phyloP scores from a whole-genome alignment of 352 stramenopile genomes.

The Pythium aphanidermatum region DNA sequence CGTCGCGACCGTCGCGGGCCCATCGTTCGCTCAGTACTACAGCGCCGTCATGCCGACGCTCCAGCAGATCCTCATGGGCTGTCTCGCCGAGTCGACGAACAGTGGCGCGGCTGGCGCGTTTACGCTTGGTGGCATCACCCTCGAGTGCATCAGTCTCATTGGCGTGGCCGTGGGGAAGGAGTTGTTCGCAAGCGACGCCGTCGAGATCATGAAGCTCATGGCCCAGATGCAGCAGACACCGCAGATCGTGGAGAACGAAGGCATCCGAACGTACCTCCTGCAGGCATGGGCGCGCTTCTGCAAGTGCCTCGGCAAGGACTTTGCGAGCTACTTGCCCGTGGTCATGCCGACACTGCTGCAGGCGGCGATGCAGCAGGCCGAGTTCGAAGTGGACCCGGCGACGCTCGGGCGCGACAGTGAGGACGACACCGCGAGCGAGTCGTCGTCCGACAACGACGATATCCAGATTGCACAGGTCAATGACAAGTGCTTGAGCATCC shows the following conservation, averaged over 20 bases:
- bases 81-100: slow-evolving; percentile 49
- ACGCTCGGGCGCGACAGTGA: slow-evolving; percentile 49
- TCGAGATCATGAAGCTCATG: slow-evolving; percentile 82
- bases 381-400: slow-evolving; percentile 74
- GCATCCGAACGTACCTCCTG: slow-evolving; percentile 76
- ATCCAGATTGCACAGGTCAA: slow-evolving; percentile 83
- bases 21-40: slow-evolving; percentile 72
- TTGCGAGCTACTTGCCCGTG: slow-evolving; percentile 69
- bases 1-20: slow-evolving; percentile 56
- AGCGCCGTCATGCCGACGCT: slow-evolving; percentile 63
- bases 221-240: slow-evolving; percentile 80
- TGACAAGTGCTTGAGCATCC: slow-evolving; percentile 76
- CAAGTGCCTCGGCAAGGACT: slow-evolving; percentile 69
- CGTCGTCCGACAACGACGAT: slow-evolving; percentile 51
- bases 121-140: slow-evolving; percentile 77
- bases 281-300: slow-evolving; percentile 76
- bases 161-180: slow-evolving; percentile 69
- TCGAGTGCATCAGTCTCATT: slow-evolving; percentile 81
- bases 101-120: slow-evolving; percentile 39
- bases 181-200: slow-evolving; percentile 58
- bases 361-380: slow-evolving; percentile 70
- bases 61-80: slow-evolving; percentile 59
- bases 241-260: slow-evolving; percentile 72
- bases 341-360: slow-evolving; percentile 81
- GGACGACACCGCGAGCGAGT: slow-evolving; percentile 35